Evolutionary conservation across 805 yeast species (phyloP), one percentile per base, ranked within the genome.

Genomic region (Zygosaccharomyces lentus): DNA sequence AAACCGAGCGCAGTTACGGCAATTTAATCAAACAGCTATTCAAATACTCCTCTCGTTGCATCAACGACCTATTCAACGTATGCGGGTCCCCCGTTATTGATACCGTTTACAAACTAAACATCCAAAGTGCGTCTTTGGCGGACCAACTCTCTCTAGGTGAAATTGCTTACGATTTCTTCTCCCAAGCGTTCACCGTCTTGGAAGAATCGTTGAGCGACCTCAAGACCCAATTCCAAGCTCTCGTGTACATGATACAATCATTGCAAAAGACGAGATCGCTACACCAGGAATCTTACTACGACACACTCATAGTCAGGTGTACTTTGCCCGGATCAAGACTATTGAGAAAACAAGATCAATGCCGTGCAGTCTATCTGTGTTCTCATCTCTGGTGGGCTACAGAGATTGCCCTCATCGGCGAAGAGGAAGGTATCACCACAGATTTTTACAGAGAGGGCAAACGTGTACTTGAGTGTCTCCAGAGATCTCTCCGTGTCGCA

Each of bases 361-460:
- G 97, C 64, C 78, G 97, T 12, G 82, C 96, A 0, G 95, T 66
- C 3, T 87, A 85, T 61, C 67, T 79, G 42, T 90, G 96, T 35
- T 82, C 96, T 1, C 97, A 93, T 66, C 68, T 93, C 40, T 93
- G 96, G 96, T 87, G 95, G 93, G 84, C 91, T 59, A 80, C 83
- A 19, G 89, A 85, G 49, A 75, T 73, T 13, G 71, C 75, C 16
- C 72, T 66, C 1, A 56, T 65, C 45, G 77, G 70, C 5, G 76
- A 74, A 48, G 71, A 68, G 45, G 77, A 71, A 46, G 76, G 73
- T 21, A 67, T 66, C 19, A 70, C 66, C 1, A 62, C 66, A 12
- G 62, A 57, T 26, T 67, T 70, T 48, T 70, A 67, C 58, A 59
- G 77, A 39, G 76, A 73, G 49, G 78, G 77, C 30, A 87, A 87